Conservation (phyloP, 2,329 filamentous ascomycete genomes). For the Ampelomyces quisqualis region DNA sequence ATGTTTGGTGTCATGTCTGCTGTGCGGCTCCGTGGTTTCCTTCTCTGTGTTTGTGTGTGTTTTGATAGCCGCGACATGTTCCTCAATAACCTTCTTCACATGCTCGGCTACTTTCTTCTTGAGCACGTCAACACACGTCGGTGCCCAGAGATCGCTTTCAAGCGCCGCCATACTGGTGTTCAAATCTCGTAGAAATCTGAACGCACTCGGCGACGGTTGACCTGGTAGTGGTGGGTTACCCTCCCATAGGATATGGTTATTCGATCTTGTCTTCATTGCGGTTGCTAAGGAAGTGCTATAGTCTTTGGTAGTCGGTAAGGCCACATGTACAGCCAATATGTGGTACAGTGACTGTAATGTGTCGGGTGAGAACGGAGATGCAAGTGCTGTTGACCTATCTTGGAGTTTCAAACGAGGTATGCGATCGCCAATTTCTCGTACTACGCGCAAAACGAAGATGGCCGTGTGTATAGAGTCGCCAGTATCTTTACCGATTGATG, state of each 20-base stretch:
- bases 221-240: conserved; percentile 71
- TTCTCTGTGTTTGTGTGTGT: neutral
- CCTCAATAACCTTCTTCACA: conserved; percentile 45
- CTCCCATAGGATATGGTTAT: conserved; percentile 75
- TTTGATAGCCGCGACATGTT: conserved; percentile 41
- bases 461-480: conserved; percentile 46
- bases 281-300: conserved; percentile 48
- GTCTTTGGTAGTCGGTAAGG: conserved; percentile 49
- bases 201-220: conserved; percentile 74
- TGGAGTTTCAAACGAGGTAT: conserved; percentile 36
- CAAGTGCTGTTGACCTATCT: conserved; percentile 29
- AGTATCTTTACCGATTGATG: conserved; percentile 48
- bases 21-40: conserved; percentile 11
- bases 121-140: conserved; percentile 62
- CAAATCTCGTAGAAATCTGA: conserved; percentile 68
- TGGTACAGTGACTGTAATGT: conserved; percentile 66
- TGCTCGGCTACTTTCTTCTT: conserved; percentile 59
- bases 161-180: conserved; percentile 66
- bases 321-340: conserved; percentile 58
- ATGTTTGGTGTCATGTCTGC: conserved; percentile 6
- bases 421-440: conserved; percentile 71
- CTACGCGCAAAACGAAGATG: conserved; percentile 67
- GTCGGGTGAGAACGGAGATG: conserved; percentile 44
- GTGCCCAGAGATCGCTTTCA: conserved; percentile 81
- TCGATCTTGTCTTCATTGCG: conserved; percentile 53